Evolutionary conservation across 345 rosid species (phyloP).

Genomic region (Passiflora organensis): DNA sequence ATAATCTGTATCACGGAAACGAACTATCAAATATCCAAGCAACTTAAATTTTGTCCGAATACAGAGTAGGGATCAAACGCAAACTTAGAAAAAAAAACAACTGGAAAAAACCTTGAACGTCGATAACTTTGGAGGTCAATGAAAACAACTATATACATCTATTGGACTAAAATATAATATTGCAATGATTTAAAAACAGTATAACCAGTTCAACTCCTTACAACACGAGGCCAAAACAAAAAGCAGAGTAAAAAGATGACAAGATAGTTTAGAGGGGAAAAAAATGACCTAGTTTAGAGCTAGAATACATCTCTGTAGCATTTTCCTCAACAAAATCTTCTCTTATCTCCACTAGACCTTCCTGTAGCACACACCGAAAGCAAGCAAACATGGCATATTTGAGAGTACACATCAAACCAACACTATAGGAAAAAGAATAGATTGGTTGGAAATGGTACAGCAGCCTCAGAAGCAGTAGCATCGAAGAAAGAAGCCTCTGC

Average conservation of each 20-base stretch:
- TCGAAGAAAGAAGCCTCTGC: conserved; percentile 76
- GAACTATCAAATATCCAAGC: conserved; percentile 3
- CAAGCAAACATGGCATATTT: background rate
- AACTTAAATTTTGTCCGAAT: conserved; percentile 2
- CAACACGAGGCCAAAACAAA: background rate
- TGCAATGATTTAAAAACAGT: background rate
- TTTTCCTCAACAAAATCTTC: conserved; percentile 65
- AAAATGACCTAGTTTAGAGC: conserved; percentile 38
- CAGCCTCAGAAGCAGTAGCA: conserved; percentile 70
- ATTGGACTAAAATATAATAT: background rate
- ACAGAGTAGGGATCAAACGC: background rate
- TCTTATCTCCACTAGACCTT: conserved; percentile 84
- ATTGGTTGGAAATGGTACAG: conserved; percentile 35
- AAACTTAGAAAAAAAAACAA: background rate
- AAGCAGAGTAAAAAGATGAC: background rate
- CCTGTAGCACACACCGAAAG: conserved; percentile 34
- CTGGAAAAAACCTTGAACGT: no score
- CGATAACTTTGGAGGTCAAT: no score
- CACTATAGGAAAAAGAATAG: background rate
- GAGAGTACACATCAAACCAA: background rate
- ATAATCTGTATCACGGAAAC: conserved; percentile 28
- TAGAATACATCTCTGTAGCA: conserved; percentile 29
- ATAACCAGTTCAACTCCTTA: background rate
- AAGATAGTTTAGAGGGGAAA: background rate
- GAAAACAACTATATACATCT: background rate